Percentiles rank a stretch among this genome's conserved stretches.
Evolutionary conservation across 352 stramenopile species (phyloP).

Genomic region (Phytophthora litchii): DNA sequence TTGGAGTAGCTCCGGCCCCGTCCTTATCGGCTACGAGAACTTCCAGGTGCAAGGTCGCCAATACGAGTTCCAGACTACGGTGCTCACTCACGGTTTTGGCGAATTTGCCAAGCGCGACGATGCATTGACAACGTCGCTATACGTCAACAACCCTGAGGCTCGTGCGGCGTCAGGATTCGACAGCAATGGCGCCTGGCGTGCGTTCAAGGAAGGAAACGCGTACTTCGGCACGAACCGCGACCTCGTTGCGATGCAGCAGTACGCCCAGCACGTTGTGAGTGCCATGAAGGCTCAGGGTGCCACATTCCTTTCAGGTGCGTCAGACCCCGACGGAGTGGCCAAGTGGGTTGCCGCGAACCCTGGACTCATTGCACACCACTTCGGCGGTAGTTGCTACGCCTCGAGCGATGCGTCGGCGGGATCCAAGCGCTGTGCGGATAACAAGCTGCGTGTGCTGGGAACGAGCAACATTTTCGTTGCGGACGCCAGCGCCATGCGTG

Average conservation of each 20-base stretch:
- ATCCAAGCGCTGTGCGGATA: slow-evolving; percentile 59
- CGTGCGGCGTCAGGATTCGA: slow-evolving; percentile 55
- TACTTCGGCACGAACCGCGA: slow-evolving; percentile 59
- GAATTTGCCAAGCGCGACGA: slow-evolving; percentile 37
- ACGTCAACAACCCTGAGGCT: slow-evolving; percentile 69
- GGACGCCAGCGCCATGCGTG: slow-evolving; percentile 62
- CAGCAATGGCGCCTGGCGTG: slow-evolving; percentile 44
- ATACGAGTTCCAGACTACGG: slow-evolving; percentile 72
- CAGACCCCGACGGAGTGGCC: slow-evolving; percentile 32
- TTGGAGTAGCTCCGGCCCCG: slow-evolving; percentile 50
- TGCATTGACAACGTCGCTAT: slow-evolving; percentile 49
- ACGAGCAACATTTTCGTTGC: slow-evolving; percentile 74
- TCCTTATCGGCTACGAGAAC: slow-evolving; percentile 68
- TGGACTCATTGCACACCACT: slow-evolving; percentile 56
- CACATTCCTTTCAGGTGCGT: slow-evolving; percentile 49
- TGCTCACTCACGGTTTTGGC: slow-evolving; percentile 51
- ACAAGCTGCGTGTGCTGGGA: slow-evolving; percentile 63
- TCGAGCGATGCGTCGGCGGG: slow-evolving; percentile 50
- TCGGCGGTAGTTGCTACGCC: slow-evolving; percentile 71
- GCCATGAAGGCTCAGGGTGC: slow-evolving; percentile 45
- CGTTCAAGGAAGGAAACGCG: slow-evolving; percentile 40
- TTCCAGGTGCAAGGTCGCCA: slow-evolving; percentile 52
- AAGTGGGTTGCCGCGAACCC: slow-evolving; percentile 49
- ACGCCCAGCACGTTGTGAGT: slow-evolving; percentile 46
- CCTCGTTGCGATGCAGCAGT: slow-evolving; percentile 59